These are phyloP conservation scores for Ustilago bromivora DNA, from an alignment of 1,284 basidiomycete genomes.

Conservation along the genomic window DNA sequence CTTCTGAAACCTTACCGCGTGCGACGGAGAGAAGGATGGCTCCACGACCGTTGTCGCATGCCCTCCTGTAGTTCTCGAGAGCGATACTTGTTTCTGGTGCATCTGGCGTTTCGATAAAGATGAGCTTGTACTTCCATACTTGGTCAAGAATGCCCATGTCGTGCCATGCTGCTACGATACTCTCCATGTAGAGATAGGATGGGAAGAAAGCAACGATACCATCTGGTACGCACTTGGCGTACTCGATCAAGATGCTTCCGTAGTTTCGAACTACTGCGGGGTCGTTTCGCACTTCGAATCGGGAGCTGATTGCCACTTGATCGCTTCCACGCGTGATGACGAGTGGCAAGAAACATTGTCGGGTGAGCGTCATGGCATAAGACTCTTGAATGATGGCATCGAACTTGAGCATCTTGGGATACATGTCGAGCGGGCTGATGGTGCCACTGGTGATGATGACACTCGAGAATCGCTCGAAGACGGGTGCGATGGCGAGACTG, in stretches of 20 bases:
- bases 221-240: slow-evolving; percentile 96
- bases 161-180: slow-evolving; percentile 99
- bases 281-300: slow-evolving; percentile 99
- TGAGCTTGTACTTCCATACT: slow-evolving; percentile 99
- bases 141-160: slow-evolving; percentile 99
- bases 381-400: slow-evolving; percentile 96
- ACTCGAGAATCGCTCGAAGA: slow-evolving; percentile 97
- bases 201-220: slow-evolving; percentile 99
- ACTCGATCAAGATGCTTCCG: slow-evolving; percentile 96
- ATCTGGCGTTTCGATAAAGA: slow-evolving; percentile 99
- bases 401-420: slow-evolving; percentile 99
- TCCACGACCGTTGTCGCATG: slow-evolving; percentile 97
- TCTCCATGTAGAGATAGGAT: slow-evolving; percentile 99
- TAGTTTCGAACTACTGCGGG: slow-evolving; percentile 99
- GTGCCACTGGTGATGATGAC: slow-evolving; percentile 99
- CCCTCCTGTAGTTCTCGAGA: slow-evolving; percentile 94
- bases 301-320: slow-evolving; percentile 98
- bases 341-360: slow-evolving; percentile 97
- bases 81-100: slow-evolving; percentile 99
- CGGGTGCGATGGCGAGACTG: slow-evolving; percentile 94
- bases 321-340: slow-evolving; percentile 98
- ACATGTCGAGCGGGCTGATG: slow-evolving; percentile 98
- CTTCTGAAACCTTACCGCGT: slow-evolving; percentile 98
- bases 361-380: slow-evolving; percentile 96
- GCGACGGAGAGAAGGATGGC: slow-evolving; percentile 97